Conservation (phyloP, 176 grass and related monocot genomes). For the Calamus simplicifolius region DNA sequence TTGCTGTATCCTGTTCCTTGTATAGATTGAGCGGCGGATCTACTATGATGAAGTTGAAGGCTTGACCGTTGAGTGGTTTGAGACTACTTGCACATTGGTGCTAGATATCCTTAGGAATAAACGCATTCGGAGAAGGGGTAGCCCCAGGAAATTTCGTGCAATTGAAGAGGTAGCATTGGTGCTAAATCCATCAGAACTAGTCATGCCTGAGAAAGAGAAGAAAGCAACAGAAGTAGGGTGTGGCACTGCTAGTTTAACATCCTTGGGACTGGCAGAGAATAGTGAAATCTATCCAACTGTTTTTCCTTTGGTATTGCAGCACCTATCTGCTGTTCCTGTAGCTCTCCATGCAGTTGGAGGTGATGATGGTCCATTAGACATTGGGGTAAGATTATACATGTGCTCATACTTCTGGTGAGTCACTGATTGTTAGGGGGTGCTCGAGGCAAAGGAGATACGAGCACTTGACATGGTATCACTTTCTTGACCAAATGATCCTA, state of each 20-base stretch:
- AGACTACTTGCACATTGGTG: slow-evolving; percentile 67
- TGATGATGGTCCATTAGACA: slow-evolving; percentile 51
- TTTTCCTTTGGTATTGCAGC: slow-evolving; percentile 63
- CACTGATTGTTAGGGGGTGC: neutral
- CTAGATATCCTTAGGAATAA: slow-evolving; percentile 55
- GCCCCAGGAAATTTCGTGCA: slow-evolving; percentile 34
- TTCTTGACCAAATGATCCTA: too few species aligned
- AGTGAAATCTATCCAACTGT: slow-evolving; percentile 29
- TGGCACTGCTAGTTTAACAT: slow-evolving; percentile 17
- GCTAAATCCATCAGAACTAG: slow-evolving; percentile 51
- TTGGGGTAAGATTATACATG: slow-evolving; percentile 57
- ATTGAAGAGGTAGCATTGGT: slow-evolving; percentile 68
- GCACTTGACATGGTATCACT: too few species aligned
- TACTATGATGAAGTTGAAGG: slow-evolving; percentile 89
- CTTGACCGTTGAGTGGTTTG: slow-evolving; percentile 70
- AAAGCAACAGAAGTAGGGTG: slow-evolving; percentile 17
- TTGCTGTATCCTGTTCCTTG: neutral
- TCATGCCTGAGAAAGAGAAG: slow-evolving; percentile 27
- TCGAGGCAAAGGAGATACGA: too few species aligned
- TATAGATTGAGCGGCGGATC: slow-evolving; percentile 85
- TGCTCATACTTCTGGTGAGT: slow-evolving; percentile 65
- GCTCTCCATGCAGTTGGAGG: slow-evolving; percentile 76
- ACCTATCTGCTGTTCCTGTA: slow-evolving; percentile 71
- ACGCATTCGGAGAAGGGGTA: slow-evolving; percentile 34
- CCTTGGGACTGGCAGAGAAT: slow-evolving; percentile 17